Evolutionary conservation across 345 rosid genomes (phyloP).

Genomic region (Xanthoceras sorbifolium): DNA sequence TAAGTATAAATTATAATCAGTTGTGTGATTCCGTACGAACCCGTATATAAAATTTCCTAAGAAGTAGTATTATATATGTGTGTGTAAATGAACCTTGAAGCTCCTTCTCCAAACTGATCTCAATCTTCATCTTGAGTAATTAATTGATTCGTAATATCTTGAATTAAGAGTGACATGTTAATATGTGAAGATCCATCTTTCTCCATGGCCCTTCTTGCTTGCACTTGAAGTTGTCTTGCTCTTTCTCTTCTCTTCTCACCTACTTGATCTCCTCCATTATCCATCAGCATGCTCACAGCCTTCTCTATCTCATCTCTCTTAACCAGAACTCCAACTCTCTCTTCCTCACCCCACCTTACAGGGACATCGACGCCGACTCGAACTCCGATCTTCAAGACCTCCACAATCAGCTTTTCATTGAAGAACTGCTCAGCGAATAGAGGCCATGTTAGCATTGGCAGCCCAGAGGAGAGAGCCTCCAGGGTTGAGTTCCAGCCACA

Average conservation of each 20-base stretch:
- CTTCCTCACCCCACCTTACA: constrained; percentile 81
- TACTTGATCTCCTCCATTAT: constrained; percentile 46
- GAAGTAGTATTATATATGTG: too few species aligned
- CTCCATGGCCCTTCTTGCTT: constrained; percentile 51
- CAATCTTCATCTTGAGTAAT: background rate
- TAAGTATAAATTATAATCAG: too few species aligned
- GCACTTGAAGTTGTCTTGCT: constrained; percentile 43
- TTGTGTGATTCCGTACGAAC: too few species aligned
- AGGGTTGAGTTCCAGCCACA: constrained; percentile 91
- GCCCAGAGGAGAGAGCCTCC: constrained; percentile 58
- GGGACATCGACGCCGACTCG: constrained; percentile 59
- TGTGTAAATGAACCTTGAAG: background rate
- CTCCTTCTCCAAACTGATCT: background rate
- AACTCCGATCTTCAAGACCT: constrained; percentile 62
- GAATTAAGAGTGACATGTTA: constrained; percentile 45
- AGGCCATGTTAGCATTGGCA: constrained; percentile 91
- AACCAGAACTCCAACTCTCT: constrained; percentile 58
- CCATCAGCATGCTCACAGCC: constrained; percentile 53
- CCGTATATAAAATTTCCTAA: too few species aligned
- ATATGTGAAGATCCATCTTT: constrained; percentile 59
- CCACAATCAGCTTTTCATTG: constrained; percentile 68
- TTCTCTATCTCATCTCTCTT: constrained; percentile 44
- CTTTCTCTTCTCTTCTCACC: constrained; percentile 45
- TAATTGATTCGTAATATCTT: constrained; percentile 34
- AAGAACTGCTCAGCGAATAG: constrained; percentile 71